These are phyloP conservation scores for Pseudogymnoascus sp. DNA, from an alignment of 2,329 filamentous ascomycete genomes.

Conservation along the genomic window DNA sequence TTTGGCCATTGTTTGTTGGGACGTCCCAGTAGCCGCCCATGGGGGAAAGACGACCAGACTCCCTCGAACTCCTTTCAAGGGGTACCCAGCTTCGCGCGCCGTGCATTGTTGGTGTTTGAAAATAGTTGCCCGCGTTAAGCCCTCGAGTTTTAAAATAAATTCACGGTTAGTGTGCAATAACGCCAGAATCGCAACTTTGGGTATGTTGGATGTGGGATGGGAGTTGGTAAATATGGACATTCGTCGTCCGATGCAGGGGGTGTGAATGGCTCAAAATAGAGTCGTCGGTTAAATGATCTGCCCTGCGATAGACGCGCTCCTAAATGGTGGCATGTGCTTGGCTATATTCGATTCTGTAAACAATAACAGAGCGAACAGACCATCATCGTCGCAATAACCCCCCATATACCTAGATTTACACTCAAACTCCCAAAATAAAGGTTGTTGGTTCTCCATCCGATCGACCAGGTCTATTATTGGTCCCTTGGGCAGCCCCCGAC, in stretches of 20 bases:
- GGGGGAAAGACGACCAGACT: not conserved
- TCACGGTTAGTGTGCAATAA: not conserved
- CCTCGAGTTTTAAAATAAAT: constrained; percentile 3
- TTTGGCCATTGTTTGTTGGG: not conserved
- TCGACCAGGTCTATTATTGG: not conserved
- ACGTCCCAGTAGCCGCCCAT: not conserved
- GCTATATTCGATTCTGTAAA: constrained; percentile 6
- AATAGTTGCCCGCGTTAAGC: not conserved
- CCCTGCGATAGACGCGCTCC: constrained; percentile 1
- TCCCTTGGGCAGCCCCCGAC: not conserved
- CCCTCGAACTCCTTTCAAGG: not conserved
- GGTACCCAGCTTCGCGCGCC: not conserved
- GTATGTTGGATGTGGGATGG: not conserved
- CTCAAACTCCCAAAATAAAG: not conserved
- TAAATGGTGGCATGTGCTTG: constrained; percentile 5
- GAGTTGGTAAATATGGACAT: not conserved
- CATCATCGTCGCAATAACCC: constrained; percentile 1
- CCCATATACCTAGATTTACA: not conserved
- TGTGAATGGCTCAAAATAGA: not conserved
- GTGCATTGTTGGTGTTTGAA: constrained; percentile 4
- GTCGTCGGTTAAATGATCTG: constrained; percentile 4
- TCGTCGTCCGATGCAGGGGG: not conserved
- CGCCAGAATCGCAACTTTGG: not conserved
- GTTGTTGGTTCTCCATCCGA: constrained; percentile 1
- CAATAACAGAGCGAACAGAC: not conserved